Conservation (phyloP, 2,329 filamentous ascomycete genomes). For the Tolypocladium ophioglossoides region DNA sequence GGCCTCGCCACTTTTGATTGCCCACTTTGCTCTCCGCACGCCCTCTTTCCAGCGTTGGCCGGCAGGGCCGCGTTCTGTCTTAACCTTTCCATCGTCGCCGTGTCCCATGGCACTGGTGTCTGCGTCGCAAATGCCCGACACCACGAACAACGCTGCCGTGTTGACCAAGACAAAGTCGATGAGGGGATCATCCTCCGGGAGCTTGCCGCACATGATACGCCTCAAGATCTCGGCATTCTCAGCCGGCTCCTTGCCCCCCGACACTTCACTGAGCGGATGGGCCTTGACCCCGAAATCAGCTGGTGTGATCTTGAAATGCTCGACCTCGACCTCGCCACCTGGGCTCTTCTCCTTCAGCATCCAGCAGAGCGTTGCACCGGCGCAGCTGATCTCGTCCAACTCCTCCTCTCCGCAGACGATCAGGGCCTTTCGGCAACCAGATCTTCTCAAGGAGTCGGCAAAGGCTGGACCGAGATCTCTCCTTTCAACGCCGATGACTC, state of each 20-base stretch:
- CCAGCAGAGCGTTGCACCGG: constrained; percentile 85
- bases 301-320: constrained; percentile 69
- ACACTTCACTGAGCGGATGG: constrained; percentile 68
- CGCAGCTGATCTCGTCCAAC: constrained; percentile 89
- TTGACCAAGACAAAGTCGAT: constrained; percentile 93
- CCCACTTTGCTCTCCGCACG: constrained; percentile 76
- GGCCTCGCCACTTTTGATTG: constrained; percentile 77
- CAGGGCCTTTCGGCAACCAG: constrained; percentile 72
- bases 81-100: constrained; percentile 70
- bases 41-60: constrained; percentile 93
- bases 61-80: constrained; percentile 73
- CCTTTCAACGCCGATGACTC: constrained; percentile 87
- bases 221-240: constrained; percentile 83
- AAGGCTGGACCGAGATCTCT: constrained; percentile 82
- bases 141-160: constrained; percentile 76
- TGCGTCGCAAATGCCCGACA: constrained; percentile 76
- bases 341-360: constrained; percentile 46
- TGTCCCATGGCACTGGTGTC: constrained; percentile 70
- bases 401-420: constrained; percentile 92
- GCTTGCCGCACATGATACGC: constrained; percentile 62
- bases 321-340: constrained; percentile 40
- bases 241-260: constrained; percentile 71
- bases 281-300: constrained; percentile 75
- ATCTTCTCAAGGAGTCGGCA: constrained; percentile 68
- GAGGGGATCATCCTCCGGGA: constrained; percentile 70